Base-by-base conservation (phyloP, 2,329 filamentous ascomycete genomes). In the Sporothrix brasiliensis region DNA sequence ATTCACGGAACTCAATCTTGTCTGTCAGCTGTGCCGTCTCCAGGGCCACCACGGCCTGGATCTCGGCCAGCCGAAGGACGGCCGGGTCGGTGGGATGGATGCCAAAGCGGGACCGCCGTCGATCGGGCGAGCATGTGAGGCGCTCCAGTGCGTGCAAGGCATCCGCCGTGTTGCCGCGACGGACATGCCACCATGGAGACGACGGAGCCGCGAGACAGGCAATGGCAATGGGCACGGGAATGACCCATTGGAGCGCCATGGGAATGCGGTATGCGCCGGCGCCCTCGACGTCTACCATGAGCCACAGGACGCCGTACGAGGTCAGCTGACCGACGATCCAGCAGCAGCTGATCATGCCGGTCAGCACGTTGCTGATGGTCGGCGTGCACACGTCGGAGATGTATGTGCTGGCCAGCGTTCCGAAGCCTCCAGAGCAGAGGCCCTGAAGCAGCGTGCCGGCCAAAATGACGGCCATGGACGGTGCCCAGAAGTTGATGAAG, bases 1-100 rank as follows among this genome's bases (percentile, higher is more conserved):
- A 86, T 71, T 87, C 85, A 30, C 77, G 21, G 73, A 87, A 87
- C 0, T 80, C 83, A 41, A 82, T 83, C 0, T 83, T 83, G 2
- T 81, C 79, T 70, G 84, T 81, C 69, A 81, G 79, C 67, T 85
- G 82, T 13, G 67, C 50, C 70, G 83, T 80, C 76, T 89, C 87
- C 1, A 87, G 78, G 69, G 83, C 80, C 70, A 88, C 85, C 0
- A 87, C 89, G 72, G 88, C 83, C 30, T 83, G 79, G 75, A 90
- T 89, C 16, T 83, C 83, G 58, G 83, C 81, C 41, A 83, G 78
- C 2, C 83, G 79, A 13, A 67, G 9, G 78, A 82, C 70, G 2
- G 71, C 71, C 0, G 66, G 67, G 27, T 72, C 58, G 1, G 44
- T 19, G 2, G 24, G 14, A 27, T 16, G 27, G 16, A 34, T 19